Percentiles rank a stretch among this genome's conserved stretches.
phyloP scores from a whole-genome alignment of 129 eudicot species.

The Lactuca sativa region DNA sequence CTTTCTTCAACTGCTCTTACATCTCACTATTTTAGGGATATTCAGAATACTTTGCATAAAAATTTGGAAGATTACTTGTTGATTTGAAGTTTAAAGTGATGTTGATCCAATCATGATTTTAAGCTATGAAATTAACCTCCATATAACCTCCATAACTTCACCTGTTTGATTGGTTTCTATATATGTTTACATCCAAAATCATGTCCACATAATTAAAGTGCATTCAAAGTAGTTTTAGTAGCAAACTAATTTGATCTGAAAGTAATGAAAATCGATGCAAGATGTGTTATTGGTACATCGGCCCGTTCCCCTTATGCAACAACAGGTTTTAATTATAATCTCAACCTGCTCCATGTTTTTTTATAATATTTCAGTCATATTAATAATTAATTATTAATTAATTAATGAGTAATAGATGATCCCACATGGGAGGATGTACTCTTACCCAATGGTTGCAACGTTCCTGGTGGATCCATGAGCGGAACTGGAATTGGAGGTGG shows the following conservation, averaged over 20 bases:
- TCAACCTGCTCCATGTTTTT: no score
- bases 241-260: conserved; percentile 4
- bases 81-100: conserved; percentile 14
- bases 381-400: no score
- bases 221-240: not conserved
- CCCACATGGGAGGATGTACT: no score
- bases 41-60: not conserved
- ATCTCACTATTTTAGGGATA: conserved; percentile 12
- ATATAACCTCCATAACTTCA: not conserved
- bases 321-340: no score
- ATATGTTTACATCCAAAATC: not conserved
- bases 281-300: not conserved
- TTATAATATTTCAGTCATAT: no score
- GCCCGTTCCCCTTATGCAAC: no score
- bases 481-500: no score
- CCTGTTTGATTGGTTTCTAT: not conserved
- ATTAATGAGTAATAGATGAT: no score
- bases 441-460: no score
- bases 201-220: not conserved
- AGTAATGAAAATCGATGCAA: conserved; percentile 3
- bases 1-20: conserved; percentile 13
- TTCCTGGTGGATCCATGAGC: no score
- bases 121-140: not conserved
- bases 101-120: conserved; percentile 7
- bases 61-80: conserved; percentile 7